A percentile compares a stretch with the other conserved stretches of the same genome.
Evolutionary conservation across 176 grass and related monocot species (phyloP).

Genomic region (Eremochloa ophiuroides): DNA sequence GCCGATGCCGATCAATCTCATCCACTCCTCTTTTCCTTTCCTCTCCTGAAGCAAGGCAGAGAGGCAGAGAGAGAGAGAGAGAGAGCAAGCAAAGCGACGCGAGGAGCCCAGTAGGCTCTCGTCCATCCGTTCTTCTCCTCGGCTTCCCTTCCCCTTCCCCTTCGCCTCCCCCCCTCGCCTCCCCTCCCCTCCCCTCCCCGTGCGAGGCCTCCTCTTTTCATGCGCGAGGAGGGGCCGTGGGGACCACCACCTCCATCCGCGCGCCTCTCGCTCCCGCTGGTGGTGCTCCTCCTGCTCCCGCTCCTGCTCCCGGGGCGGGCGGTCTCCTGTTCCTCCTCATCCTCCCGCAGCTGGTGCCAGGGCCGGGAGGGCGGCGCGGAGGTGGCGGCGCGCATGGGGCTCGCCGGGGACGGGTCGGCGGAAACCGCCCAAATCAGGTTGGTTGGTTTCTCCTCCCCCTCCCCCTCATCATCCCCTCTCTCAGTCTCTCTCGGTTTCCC

Average conservation of each 20-base stretch:
- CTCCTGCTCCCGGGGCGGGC: background rate
- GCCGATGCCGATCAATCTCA: too few relatives aligned
- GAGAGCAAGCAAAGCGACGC: too few relatives aligned
- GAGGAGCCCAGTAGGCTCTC: too few relatives aligned
- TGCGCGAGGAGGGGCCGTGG: slow-evolving; percentile 27
- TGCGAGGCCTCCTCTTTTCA: background rate
- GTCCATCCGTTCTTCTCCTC: background rate
- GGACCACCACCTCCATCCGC: slow-evolving; percentile 21
- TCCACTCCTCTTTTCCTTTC: too few relatives aligned
- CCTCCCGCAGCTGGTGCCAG: background rate
- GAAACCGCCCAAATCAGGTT: slow-evolving; percentile 31
- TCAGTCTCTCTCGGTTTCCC: background rate
- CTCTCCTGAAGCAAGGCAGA: too few relatives aligned
- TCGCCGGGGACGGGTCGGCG: slow-evolving; percentile 21
- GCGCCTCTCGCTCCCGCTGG: background rate
- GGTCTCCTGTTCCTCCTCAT: background rate
- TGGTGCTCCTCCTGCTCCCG: background rate
- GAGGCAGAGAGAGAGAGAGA: too few relatives aligned
- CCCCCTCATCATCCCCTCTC: accelerated
- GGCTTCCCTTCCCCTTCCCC: background rate
- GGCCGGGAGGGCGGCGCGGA: background rate
- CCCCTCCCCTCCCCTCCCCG: too few relatives aligned
- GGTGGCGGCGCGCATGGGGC: slow-evolving; percentile 28
- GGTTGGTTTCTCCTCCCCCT: too few relatives aligned
- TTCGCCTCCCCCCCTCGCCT: background rate